These are phyloP conservation scores for Glebionis coronaria DNA, from an alignment of 129 eudicot species.

Conservation along the genomic window DNA sequence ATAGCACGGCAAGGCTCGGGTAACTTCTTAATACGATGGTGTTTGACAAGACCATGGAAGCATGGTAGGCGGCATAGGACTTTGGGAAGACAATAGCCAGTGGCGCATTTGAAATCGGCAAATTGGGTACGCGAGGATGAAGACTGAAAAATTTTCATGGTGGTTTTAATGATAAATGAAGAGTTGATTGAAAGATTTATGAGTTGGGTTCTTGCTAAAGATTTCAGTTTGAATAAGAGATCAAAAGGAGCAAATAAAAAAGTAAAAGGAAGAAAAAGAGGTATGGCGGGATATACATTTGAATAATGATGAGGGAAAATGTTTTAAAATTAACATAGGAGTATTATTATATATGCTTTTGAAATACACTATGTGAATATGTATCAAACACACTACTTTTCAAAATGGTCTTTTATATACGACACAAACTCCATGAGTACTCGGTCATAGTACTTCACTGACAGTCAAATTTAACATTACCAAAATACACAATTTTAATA, in stretches of 20 bases:
- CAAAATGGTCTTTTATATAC: no score
- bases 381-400: no score
- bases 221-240: constrained; percentile 24
- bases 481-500: no score
- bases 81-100: constrained; percentile 37
- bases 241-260: constrained; percentile 14
- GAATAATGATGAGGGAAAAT: constrained; percentile 43
- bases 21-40: constrained; percentile 36
- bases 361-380: no score
- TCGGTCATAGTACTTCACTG: no score
- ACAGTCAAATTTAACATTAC: no score
- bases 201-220: background rate
- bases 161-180: constrained; percentile 1
- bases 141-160: constrained; percentile 42
- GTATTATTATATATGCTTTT: no score
- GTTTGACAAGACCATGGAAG: constrained; percentile 32
- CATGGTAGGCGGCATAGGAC: constrained; percentile 46
- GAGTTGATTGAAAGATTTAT: background rate
- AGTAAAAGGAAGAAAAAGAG: constrained; percentile 20
- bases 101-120: constrained; percentile 17
- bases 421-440: no score
- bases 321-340: background rate
- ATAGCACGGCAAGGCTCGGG: constrained; percentile 12
- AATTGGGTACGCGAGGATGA: constrained; percentile 28
- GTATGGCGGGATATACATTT: constrained; percentile 62